These are phyloP conservation scores for Colletotrichum sojae DNA, from an alignment of 2,329 filamentous ascomycete species.

Conservation along the genomic window DNA sequence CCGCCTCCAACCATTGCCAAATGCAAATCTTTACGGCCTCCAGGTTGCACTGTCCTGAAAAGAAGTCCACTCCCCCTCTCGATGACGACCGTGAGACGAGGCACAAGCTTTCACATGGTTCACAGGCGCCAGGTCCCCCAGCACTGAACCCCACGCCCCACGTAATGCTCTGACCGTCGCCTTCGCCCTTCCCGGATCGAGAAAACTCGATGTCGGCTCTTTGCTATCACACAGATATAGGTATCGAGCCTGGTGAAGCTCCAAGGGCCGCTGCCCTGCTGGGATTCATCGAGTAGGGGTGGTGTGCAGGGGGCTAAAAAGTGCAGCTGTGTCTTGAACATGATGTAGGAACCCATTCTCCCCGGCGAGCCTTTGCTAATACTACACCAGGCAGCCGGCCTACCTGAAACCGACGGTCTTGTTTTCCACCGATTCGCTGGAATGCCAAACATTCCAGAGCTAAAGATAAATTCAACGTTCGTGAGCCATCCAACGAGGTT, in stretches of 20 bases:
- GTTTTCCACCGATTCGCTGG: slow-evolving; percentile 20
- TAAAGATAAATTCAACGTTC: not conserved
- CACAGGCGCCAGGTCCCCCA: too few species aligned
- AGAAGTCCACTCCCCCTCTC: too few species aligned
- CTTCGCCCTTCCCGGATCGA: too few species aligned
- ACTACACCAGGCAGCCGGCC: slow-evolving; percentile 19
- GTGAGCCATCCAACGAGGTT: not conserved
- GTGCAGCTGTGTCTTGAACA: slow-evolving; percentile 12
- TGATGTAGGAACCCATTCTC: slow-evolving; percentile 8
- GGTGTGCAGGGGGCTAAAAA: not conserved
- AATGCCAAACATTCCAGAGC: slow-evolving; percentile 7
- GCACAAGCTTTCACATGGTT: too few species aligned
- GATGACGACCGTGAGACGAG: too few species aligned
- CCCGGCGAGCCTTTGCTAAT: slow-evolving; percentile 11
- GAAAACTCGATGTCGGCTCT: not conserved
- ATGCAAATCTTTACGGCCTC: not conserved
- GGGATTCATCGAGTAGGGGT: not conserved
- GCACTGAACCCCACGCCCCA: too few species aligned
- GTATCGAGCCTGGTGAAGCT: slow-evolving; percentile 3
- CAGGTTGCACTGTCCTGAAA: too few species aligned
- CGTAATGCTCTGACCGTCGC: too few species aligned
- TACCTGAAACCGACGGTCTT: slow-evolving; percentile 25
- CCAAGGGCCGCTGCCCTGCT: not conserved
- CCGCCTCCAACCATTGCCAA: not conserved
- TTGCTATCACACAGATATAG: not conserved